phyloP scores from a whole-genome alignment of 306 rosid genomes.

The Abrus precatorius region DNA sequence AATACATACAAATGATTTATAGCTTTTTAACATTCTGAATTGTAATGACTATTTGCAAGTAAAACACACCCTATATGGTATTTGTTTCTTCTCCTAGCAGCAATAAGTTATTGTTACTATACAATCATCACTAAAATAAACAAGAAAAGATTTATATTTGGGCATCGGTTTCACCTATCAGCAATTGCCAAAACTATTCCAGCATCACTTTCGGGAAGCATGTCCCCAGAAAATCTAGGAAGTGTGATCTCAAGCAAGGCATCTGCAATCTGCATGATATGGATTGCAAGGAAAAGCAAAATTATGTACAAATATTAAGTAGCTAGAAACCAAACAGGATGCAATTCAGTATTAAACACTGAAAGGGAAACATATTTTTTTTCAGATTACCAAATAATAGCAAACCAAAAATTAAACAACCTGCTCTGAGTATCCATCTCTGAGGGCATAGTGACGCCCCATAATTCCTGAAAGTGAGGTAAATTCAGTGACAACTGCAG shows the following conservation, averaged over 20 bases:
- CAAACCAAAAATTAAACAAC: constrained; percentile 55
- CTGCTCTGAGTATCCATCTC: constrained; percentile 93
- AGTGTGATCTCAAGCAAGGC: constrained; percentile 89
- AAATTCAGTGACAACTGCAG: constrained; percentile 94
- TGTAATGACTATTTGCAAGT: constrained; percentile 17
- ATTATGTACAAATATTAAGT: constrained; percentile 33
- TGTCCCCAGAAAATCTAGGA: constrained; percentile 96
- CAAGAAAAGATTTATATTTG: constrained; percentile 36
- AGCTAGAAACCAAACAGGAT: constrained; percentile 24
- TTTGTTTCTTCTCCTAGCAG: constrained; percentile 13
- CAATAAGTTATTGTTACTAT: not conserved
- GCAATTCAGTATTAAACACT: constrained; percentile 5
- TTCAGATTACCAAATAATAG: constrained; percentile 15
- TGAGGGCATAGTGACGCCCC: constrained; percentile 94
- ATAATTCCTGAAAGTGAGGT: constrained; percentile 95
- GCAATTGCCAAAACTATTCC: constrained; percentile 87
- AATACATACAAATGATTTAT: not conserved
- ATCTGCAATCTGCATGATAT: constrained; percentile 75
- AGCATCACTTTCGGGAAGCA: constrained; percentile 77
- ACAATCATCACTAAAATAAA: constrained; percentile 34
- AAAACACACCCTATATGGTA: constrained; percentile 20
- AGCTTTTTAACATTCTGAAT: constrained; percentile 25
- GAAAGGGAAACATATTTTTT: not conserved
- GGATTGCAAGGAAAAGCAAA: constrained; percentile 37
- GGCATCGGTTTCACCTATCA: constrained; percentile 70